phyloP scores from a whole-genome alignment of 352 stramenopile genomes.

The Phytophthora sansomeana region DNA sequence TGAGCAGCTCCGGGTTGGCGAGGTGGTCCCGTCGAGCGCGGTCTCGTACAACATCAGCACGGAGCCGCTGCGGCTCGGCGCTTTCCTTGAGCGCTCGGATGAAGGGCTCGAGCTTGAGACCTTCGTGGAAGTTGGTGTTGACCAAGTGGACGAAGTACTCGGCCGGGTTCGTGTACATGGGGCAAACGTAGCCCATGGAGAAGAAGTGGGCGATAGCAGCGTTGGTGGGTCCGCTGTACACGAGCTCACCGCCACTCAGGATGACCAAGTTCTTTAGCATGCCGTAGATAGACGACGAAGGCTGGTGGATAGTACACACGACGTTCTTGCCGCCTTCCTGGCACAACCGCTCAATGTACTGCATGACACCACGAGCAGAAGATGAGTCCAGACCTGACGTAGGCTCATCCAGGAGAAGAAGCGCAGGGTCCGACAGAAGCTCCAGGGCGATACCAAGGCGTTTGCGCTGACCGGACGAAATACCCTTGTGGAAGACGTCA shows the following conservation, averaged over 20 bases:
- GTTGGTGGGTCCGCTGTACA: constrained; percentile 92
- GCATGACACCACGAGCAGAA: constrained; percentile 91
- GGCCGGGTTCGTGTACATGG: constrained; percentile 79
- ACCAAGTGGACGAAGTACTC: constrained; percentile 78
- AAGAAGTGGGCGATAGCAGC: constrained; percentile 66
- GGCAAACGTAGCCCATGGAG: constrained; percentile 64
- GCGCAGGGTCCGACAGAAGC: constrained; percentile 93
- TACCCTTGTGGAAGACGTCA: constrained; percentile 88
- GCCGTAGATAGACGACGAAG: constrained; percentile 77
- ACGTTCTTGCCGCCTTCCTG: constrained; percentile 77
- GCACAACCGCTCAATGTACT: constrained; percentile 66
- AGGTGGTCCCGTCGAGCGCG: constrained; percentile 39
- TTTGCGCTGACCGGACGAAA: constrained; percentile 92
- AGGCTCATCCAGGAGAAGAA: constrained; percentile 96
- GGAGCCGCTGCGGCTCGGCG: constrained; percentile 43
- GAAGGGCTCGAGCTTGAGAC: constrained; percentile 54
- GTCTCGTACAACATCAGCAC: constrained; percentile 51
- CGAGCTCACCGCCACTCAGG: constrained; percentile 76
- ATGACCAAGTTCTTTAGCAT: constrained; percentile 78
- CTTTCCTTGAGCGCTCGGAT: constrained; percentile 47
- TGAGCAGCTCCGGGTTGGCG: constrained; percentile 54
- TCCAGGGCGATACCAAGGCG: constrained; percentile 95
- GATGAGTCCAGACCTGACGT: constrained; percentile 93
- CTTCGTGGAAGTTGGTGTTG: constrained; percentile 71
- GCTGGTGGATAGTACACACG: constrained; percentile 90